Evolutionary conservation across 257 asterid genomes (phyloP).

Genomic region (Pogostemon cablin): DNA sequence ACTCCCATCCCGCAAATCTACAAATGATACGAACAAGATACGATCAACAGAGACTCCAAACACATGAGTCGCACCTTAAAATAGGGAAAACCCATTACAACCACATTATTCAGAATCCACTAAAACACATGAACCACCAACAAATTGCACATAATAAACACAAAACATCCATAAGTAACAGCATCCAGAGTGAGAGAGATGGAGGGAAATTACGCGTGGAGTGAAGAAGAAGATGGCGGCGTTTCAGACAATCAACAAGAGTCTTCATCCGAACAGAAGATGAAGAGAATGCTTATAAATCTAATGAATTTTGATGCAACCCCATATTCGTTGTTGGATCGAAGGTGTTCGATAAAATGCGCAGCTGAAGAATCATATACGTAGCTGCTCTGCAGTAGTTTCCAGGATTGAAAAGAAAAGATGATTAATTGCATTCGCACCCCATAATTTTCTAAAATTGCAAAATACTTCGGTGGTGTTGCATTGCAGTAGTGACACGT

Average conservation of each 20-base stretch:
- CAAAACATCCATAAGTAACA: neutral
- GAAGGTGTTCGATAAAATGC: slow-evolving; percentile 42
- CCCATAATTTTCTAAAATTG: neutral
- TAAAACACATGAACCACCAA: neutral
- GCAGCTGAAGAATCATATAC: slow-evolving; percentile 2
- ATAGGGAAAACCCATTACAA: neutral
- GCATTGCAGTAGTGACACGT: slow-evolving; percentile 30
- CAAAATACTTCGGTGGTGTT: neutral
- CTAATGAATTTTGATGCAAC: slow-evolving; percentile 1
- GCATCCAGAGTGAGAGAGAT: neutral
- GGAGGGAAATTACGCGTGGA: slow-evolving; percentile 44
- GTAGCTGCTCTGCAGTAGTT: neutral
- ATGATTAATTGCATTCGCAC: slow-evolving; percentile 8
- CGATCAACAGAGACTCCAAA: slow-evolving; percentile 15
- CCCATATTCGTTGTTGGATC: slow-evolving; percentile 28
- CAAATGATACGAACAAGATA: slow-evolving; percentile 19
- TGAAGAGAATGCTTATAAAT: neutral
- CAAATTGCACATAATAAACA: neutral
- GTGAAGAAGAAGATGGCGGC: slow-evolving; percentile 41
- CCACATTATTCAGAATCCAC: slow-evolving; percentile 17
- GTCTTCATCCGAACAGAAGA: slow-evolving; percentile 46
- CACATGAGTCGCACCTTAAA: slow-evolving; percentile 20
- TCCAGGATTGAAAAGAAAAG: neutral
- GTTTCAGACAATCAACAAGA: slow-evolving; percentile 41
- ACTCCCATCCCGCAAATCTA: slow-evolving; percentile 42